Evolutionary conservation across 2,329 filamentous ascomycete species (phyloP), one percentile per base, ranked within the genome.

Genomic region (Pyrenophora seminiperda): DNA sequence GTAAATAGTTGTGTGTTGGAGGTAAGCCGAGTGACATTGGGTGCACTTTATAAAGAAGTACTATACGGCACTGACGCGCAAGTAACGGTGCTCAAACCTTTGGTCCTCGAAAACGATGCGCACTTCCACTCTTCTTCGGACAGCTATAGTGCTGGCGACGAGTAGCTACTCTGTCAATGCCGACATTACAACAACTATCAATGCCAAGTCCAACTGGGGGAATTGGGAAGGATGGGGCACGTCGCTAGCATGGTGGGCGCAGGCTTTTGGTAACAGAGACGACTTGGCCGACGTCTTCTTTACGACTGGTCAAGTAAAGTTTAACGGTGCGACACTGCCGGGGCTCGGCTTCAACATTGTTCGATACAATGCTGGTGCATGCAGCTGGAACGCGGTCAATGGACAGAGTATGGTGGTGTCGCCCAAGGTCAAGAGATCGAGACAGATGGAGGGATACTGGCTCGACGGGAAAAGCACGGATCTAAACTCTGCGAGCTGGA

Each of bases 211-310:
- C 6, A 48, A 52, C 14, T 52, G 49, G 49, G 49, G 49, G 11
- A 48, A 19, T 3, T 52, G 49, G 49, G 49, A 52, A 29, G 49
- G 49, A 14, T 52, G 49, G 49, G 49, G 49, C 7, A 52, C 49
- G 5, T 48, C 44, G 19, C 30, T 52, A 33, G 49, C 49, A 19
- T 52, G 49, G 49, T 52, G 49, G 49, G 49, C 49, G 10, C 44
- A 52, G 29, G 38, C 42, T 4, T 52, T 52, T 13, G 49, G 49
- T 5, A 19, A 36, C 19, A 20, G 49, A 24, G 44, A 52, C n/a
- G 49, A 52, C 13, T n/a, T 52, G 2, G 49, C 49, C n/a, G 49
- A 52, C 18, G 10, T 52, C 2, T 48, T 52, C 33, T 52, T 52
- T 7, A 52, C 49, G 11, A 39, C 48, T 13, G 36, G 34, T 9